phyloP scores from a whole-genome alignment of 73 alveolate species.

The Tetrahymena malaccensis region DNA sequence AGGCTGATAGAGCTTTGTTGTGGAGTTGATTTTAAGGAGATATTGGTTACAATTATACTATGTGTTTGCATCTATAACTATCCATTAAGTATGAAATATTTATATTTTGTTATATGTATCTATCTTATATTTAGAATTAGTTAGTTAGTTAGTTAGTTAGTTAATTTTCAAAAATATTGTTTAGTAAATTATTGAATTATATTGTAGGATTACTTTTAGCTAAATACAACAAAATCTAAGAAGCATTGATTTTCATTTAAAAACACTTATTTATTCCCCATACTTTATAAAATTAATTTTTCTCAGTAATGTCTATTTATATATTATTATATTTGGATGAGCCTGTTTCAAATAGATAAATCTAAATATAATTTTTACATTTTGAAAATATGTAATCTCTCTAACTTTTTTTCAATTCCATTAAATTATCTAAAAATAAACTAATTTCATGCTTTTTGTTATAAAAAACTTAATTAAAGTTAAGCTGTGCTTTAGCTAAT shows the following conservation, averaged over 20 bases:
- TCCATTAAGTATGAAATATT: not conserved
- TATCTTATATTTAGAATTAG: too few species aligned
- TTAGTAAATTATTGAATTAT: not conserved
- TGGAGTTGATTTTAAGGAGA: not conserved
- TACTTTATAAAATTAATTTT: too few species aligned
- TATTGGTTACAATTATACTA: not conserved
- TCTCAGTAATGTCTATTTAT: not conserved
- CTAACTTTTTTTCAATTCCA: not conserved
- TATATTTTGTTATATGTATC: too few species aligned
- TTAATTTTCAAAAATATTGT: not conserved
- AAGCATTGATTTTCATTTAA: not conserved
- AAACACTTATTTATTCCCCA: not conserved
- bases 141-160: too few species aligned
- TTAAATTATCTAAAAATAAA: too few species aligned
- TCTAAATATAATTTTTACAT: not conserved
- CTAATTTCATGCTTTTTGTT: not conserved
- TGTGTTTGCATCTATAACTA: not conserved
- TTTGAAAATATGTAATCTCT: not conserved
- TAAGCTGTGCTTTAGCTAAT: not conserved
- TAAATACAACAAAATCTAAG: not conserved
- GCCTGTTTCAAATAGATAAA: too few species aligned
- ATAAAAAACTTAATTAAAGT: not conserved
- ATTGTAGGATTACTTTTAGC: not conserved
- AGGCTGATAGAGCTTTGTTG: not conserved
- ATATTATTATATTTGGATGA: too few species aligned